phyloP scores from a whole-genome alignment of 345 rosid genomes.

The Cardamine occulta region DNA sequence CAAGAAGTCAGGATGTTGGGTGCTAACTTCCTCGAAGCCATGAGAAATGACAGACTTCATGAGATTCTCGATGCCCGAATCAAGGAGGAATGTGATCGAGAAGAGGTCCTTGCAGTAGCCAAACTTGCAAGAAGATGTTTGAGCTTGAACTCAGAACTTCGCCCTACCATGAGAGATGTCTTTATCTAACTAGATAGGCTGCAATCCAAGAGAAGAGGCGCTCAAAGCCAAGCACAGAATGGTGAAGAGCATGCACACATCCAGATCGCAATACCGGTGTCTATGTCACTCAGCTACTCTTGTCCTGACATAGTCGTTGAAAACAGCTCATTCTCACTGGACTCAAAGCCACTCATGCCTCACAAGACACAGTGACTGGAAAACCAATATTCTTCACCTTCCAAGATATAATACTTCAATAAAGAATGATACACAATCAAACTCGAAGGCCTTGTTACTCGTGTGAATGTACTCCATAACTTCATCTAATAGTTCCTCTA shows the following conservation, averaged over 20 bases:
- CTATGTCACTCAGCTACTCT: slow-evolving; percentile 24
- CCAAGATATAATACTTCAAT: slow-evolving; percentile 4
- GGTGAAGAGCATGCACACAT: slow-evolving; percentile 23
- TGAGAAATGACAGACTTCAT: slow-evolving; percentile 41
- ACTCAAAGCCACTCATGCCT: slow-evolving; percentile 7
- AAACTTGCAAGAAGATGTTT: slow-evolving; percentile 48
- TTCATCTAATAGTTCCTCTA: neutral
- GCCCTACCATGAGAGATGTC: slow-evolving; percentile 55
- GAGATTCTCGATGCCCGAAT: slow-evolving; percentile 40
- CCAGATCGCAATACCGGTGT: neutral
- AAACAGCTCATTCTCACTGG: slow-evolving; percentile 32
- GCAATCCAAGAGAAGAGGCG: slow-evolving; percentile 25
- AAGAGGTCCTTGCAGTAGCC: slow-evolving; percentile 44
- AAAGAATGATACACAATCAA: neutral
- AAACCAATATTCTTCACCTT: slow-evolving; percentile 1
- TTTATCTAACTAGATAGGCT: slow-evolving; percentile 34
- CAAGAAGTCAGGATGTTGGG: slow-evolving; percentile 44
- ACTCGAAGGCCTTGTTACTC: neutral
- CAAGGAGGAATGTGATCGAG: slow-evolving; percentile 20
- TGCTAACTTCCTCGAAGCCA: slow-evolving; percentile 40
- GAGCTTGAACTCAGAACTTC: slow-evolving; percentile 38
- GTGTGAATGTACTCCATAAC: neutral
- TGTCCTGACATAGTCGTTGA: slow-evolving; percentile 6
- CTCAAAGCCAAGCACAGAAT: slow-evolving; percentile 1
- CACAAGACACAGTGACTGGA: slow-evolving; percentile 32